Evolutionary conservation across 2,329 filamentous ascomycete genomes (phyloP), one percentile per base, ranked within the genome.

Genomic region (Neofusicoccum laricinum): DNA sequence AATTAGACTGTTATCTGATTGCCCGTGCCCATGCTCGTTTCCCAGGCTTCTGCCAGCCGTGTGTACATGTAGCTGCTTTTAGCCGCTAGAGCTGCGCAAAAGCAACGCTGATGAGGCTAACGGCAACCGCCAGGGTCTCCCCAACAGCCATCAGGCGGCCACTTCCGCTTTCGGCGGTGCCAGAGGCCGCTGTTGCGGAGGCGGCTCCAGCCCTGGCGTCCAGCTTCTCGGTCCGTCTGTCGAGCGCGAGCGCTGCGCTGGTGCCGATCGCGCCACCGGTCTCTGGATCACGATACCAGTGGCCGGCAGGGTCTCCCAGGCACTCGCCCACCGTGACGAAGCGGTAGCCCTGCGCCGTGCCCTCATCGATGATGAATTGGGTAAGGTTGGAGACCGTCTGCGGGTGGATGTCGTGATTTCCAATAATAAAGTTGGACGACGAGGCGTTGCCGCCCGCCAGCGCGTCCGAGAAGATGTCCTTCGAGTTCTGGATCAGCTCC

Each of bases 251-350:
- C 10, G 38, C 3, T 12, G 51, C 10, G 14, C 5, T 2, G 1
- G 10, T 17, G 49, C 51, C 17, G 38, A 59, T 46, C 1, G 55
- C 55, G 5, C 41, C 58, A 38, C 62, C 64, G 4, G 64, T 66
- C 21, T 53, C 21, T 25, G 69, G 50, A 30, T 65, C 62, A 21
- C 76, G 73, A 69, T 87, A 87, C 85, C 84, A 87, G 67, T 81
- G 79, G 15, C 72, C 76, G n/a, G 65, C 65, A 7, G 83, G 73
- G 64, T 88, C 84, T 0, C 80, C 81, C 15, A 88, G 76, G 64
- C 86, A 88, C 65, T 86, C 82, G 0, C 84, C 86, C 4, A 87
- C 81, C 1, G 85, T 85, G 32, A 85, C 83, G 48, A 81, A 80
- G 71, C 59, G 63, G 64, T 59, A 59, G 30, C 55, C 55, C 30